Percentiles rank a stretch among this genome's conserved stretches.
These are phyloP conservation scores for Aspergillus pseudoterreus DNA, from an alignment of 2,329 filamentous ascomycete species.

Conservation along the genomic window DNA sequence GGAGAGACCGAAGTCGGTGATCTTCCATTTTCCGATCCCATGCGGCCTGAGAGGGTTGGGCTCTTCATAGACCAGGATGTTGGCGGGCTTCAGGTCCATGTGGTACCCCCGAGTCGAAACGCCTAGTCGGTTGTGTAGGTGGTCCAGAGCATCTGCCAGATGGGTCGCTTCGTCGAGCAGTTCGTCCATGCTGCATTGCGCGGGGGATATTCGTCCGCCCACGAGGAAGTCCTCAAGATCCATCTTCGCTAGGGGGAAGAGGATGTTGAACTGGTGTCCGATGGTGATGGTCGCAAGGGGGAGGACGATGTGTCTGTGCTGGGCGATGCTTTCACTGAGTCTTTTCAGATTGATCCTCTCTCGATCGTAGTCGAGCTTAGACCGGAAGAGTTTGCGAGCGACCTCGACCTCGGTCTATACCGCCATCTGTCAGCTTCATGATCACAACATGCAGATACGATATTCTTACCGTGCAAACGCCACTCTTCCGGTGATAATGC, in stretches of 20 bases:
- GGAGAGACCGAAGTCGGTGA: slow-evolving; percentile 23
- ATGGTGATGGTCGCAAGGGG: slow-evolving; percentile 9
- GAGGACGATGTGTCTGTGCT: slow-evolving; percentile 10
- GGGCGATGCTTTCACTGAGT: slow-evolving; percentile 2
- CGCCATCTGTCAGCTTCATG: neutral
- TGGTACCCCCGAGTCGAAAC: slow-evolving; percentile 7
- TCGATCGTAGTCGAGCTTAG: slow-evolving; percentile 4
- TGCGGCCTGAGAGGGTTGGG: neutral
- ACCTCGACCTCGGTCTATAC: slow-evolving; percentile 6
- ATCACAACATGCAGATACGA: neutral
- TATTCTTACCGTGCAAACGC: neutral
- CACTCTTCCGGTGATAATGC: neutral
- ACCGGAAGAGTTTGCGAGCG: slow-evolving; percentile 12
- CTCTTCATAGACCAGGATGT: slow-evolving; percentile 18
- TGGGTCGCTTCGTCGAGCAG: slow-evolving; percentile 9
- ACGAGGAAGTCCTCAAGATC: slow-evolving; percentile 14
- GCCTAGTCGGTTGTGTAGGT: slow-evolving; percentile 11
- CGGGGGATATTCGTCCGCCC: neutral
- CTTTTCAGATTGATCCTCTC: slow-evolving; percentile 8
- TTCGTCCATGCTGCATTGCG: neutral
- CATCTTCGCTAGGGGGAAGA: slow-evolving; percentile 14
- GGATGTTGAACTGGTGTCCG: slow-evolving; percentile 11
- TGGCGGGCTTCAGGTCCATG: slow-evolving; percentile 19
- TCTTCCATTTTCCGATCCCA: slow-evolving; percentile 20
- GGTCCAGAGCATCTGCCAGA: slow-evolving; percentile 12